Evolutionary conservation across 1,284 basidiomycete genomes (phyloP).

Genomic region (Heterobasidion parviporum): DNA sequence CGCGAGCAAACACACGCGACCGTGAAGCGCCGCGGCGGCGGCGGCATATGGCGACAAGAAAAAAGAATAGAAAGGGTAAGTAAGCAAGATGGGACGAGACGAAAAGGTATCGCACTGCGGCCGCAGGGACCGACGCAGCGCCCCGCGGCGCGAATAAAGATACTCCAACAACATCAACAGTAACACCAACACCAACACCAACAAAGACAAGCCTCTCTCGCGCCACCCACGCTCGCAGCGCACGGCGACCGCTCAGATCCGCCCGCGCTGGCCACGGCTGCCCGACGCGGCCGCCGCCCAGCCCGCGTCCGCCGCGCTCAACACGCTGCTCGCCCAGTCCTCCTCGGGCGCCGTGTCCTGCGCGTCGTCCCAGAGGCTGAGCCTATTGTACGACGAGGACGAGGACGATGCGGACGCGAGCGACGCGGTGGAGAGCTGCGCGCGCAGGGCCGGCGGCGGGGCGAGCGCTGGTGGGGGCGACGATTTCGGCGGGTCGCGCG

Average conservation of each 20-base stretch:
- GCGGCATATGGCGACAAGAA: neutral
- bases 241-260: neutral
- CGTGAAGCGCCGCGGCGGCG: too few species aligned
- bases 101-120: neutral
- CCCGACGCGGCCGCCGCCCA: constrained; percentile 3
- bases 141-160: neutral
- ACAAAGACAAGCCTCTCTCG: too few species aligned
- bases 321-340: constrained; percentile 55
- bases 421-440: neutral
- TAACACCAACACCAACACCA: neutral
- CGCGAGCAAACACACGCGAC: too few species aligned
- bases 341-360: constrained; percentile 25
- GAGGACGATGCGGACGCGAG: constrained; percentile 11
- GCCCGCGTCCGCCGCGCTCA: constrained; percentile 40
- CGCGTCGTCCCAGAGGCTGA: constrained; percentile 28
- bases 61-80: neutral
- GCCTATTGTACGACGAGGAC: constrained; percentile 29
- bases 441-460: neutral
- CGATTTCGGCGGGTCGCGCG: neutral
- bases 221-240: neutral
- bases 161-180: neutral
- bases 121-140: neutral
- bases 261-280: neutral
- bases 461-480: neutral
- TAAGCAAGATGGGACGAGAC: neutral